Evolutionary conservation across 1,284 basidiomycete genomes (phyloP).

Genomic region (Fistulina hepatica): DNA sequence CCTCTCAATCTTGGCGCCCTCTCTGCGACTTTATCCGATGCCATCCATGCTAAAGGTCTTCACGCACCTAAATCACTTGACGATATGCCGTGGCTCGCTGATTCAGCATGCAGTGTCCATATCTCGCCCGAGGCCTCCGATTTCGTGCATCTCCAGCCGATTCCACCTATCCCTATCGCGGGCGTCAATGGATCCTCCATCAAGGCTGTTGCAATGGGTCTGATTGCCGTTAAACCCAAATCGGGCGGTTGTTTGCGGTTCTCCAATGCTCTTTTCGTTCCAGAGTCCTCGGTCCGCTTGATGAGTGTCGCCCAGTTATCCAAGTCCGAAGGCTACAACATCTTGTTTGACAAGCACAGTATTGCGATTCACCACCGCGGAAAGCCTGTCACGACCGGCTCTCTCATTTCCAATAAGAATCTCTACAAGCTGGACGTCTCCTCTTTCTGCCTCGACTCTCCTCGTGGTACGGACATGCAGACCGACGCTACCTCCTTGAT

Average conservation of each 20-base stretch:
- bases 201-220: constrained; percentile 7
- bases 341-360: neutral
- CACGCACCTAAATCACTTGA: no score
- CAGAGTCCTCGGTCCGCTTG: constrained; percentile 1
- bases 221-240: neutral
- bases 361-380: no score
- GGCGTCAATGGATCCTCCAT: constrained; percentile 11
- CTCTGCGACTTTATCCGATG: no score
- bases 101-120: constrained; percentile 11
- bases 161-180: constrained; percentile 4
- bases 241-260: no score
- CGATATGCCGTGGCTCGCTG: no score
- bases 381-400: constrained; percentile 4
- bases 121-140: constrained; percentile 8
- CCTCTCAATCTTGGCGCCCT: no score
- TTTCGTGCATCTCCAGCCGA: constrained; percentile 5
- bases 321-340: neutral
- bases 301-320: constrained; percentile 1
- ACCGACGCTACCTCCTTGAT: neutral
- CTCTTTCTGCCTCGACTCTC: neutral
- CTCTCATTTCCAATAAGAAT: neutral
- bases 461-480: neutral
- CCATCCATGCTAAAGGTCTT: no score
- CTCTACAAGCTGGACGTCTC: constrained; percentile 6
- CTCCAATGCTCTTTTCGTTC: constrained; percentile 1